phyloP scores from a whole-genome alignment of 2,329 filamentous ascomycete species.

The Neurospora sp. region DNA sequence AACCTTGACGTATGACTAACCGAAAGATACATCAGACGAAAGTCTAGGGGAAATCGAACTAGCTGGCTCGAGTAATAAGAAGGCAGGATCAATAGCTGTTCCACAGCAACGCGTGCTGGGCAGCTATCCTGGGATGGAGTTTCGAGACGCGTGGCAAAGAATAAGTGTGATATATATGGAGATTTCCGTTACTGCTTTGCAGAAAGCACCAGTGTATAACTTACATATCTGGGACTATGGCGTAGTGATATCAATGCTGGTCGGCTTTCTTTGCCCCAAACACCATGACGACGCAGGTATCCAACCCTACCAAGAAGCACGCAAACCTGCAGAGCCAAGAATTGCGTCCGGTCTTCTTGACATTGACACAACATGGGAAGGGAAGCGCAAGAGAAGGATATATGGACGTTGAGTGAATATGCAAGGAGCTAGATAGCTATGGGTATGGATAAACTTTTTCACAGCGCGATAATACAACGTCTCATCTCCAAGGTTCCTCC shows the following conservation, averaged over 20 bases:
- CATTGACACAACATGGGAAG: not conserved
- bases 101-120: not conserved
- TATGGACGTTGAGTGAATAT: not conserved
- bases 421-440: not conserved
- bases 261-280: not conserved
- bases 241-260: not conserved
- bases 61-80: not conserved
- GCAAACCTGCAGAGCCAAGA: not conserved
- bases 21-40: not conserved
- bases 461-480: not conserved
- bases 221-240: not conserved
- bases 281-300: not conserved
- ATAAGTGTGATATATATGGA: not conserved
- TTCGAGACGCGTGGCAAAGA: not conserved
- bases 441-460: not conserved
- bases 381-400: not conserved
- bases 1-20: not conserved
- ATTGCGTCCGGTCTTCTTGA: not conserved
- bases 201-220: not conserved
- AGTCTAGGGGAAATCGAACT: not conserved
- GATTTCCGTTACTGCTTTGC: not conserved
- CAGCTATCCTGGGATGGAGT: not conserved
- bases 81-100: not conserved
- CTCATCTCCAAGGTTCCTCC: not conserved
- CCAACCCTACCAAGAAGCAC: not conserved